These are phyloP conservation scores for Kappamyces sp. DNA, from an alignment of 192 early-diverging fungal genomes.

Conservation along the genomic window DNA sequence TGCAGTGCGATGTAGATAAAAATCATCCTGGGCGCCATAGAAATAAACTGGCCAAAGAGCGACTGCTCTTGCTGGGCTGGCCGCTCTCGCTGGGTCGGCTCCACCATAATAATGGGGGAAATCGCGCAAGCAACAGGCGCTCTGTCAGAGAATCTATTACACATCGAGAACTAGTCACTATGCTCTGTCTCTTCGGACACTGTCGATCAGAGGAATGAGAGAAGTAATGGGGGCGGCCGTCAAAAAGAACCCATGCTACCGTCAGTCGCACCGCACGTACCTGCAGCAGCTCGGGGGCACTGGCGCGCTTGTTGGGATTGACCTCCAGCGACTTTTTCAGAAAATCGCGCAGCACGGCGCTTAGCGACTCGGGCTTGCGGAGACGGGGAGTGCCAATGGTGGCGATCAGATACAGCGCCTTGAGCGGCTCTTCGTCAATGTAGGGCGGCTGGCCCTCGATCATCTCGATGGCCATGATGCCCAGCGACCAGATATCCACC, in stretches of 20 bases:
- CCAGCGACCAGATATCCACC: conserved; percentile 55
- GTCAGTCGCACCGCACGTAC: background rate
- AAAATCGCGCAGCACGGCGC: conserved; percentile 81
- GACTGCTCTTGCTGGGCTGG: too few relatives aligned
- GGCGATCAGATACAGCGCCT: conserved; percentile 63
- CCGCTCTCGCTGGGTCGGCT: too few relatives aligned
- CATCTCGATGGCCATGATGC: conserved; percentile 58
- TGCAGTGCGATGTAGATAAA: too few relatives aligned
- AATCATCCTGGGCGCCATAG: too few relatives aligned
- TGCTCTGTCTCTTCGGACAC: conserved; percentile 5
- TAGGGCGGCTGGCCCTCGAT: conserved; percentile 51
- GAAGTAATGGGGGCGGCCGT: conserved; percentile 10
- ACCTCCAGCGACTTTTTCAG: conserved; percentile 88
- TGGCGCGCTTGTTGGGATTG: conserved; percentile 77
- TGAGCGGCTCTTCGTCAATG: conserved; percentile 84
- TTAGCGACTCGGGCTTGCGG: conserved; percentile 80
- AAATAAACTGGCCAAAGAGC: too few relatives aligned
- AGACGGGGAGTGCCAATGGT: conserved; percentile 91
- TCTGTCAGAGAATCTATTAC: too few relatives aligned
- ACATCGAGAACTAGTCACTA: conserved; percentile 4
- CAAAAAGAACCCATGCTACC: conserved; percentile 12
- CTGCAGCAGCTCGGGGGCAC: too few relatives aligned
- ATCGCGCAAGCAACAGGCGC: too few relatives aligned
- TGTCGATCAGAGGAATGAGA: conserved; percentile 14
- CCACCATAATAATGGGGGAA: too few relatives aligned